Evolutionary conservation across 208 protist species (phyloP).

Genomic region (Acanthamoeba quina): DNA sequence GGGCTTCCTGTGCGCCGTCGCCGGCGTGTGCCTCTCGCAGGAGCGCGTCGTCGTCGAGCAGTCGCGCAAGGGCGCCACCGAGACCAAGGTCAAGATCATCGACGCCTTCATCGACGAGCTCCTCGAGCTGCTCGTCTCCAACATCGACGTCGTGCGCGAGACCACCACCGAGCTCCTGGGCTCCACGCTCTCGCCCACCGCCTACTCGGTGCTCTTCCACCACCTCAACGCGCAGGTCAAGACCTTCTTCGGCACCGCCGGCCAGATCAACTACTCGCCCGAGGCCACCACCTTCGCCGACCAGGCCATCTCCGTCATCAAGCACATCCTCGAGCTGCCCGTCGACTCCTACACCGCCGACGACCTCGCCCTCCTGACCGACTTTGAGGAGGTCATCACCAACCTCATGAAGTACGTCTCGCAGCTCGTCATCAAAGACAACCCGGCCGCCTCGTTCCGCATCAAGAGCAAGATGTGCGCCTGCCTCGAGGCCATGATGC

Average conservation of each 20-base stretch:
- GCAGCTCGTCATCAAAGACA: slow-evolving; percentile 65
- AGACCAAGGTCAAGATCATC: slow-evolving; percentile 77
- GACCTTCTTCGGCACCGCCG: slow-evolving; percentile 77
- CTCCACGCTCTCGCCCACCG: slow-evolving; percentile 72
- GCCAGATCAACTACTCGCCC: slow-evolving; percentile 74
- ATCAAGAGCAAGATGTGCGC: slow-evolving; percentile 84
- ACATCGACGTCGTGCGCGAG: slow-evolving; percentile 77
- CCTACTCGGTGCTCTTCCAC: slow-evolving; percentile 75
- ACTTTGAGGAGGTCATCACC: slow-evolving; percentile 79
- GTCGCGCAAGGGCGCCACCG: slow-evolving; percentile 61
- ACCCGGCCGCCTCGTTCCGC: slow-evolving; percentile 17
- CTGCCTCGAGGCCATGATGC: slow-evolving; percentile 80
- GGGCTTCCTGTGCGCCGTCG: slow-evolving; percentile 79
- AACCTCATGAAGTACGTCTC: slow-evolving; percentile 79
- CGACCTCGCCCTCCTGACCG: slow-evolving; percentile 77
- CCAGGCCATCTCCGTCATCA: slow-evolving; percentile 81
- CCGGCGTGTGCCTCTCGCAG: slow-evolving; percentile 74
- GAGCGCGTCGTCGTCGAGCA: slow-evolving; percentile 73
- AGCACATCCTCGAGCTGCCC: slow-evolving; percentile 79
- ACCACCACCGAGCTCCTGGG: slow-evolving; percentile 77
- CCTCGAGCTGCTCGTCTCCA: slow-evolving; percentile 75
- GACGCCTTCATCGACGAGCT: slow-evolving; percentile 78
- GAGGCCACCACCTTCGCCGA: slow-evolving; percentile 78
- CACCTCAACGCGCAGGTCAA: slow-evolving; percentile 75
- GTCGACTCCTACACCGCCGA: slow-evolving; percentile 74